Evolutionary conservation across 352 stramenopile species (phyloP), one percentile per base, ranked within the genome.

Genomic region (Labyrinthula sp.): DNA sequence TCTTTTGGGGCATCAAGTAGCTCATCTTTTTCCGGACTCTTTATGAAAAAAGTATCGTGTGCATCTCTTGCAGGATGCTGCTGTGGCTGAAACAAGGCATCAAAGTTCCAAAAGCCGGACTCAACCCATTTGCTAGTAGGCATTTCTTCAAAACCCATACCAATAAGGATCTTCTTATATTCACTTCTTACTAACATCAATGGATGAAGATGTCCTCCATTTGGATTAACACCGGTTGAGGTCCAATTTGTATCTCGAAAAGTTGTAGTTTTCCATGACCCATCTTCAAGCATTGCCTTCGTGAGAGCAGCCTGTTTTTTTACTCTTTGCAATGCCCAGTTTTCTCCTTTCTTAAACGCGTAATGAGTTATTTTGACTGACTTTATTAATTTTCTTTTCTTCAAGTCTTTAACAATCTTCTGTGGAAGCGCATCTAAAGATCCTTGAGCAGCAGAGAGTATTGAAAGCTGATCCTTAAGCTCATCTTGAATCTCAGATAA

Each of bases 11-110:
- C 80, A 30, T 21, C 9, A 14, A 17, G 12, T 8, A 30, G 50
- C 9, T 23, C 18, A 10, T 60, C 45, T n/a, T 26, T 9, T 3
- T 59, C 70, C 21, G 77, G 78, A 35, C 84, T 65, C 56, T 92
- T 92, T 48, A 99, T 86, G 71, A 99, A 99, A 68, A 99, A 99
- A 25, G 90, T 99, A 66, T 99, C 90, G 61, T 99, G 90, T 20
- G 87, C 88, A 61, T 99, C 90, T 57, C 90, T 72, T 10, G 90
- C 90, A 29, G 90, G 90, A 62, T 99, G 90, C 23, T 74, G 93
- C 71, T 99, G 90, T 30, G 90, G 90, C 71, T 97, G 89, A 65
- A 97, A 99, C 38, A 99, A 73, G 38, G 86, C 85, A 65, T 99
- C 90, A 65, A 99, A 99, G 71, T 99, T 97, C 90, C 90, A 99